A percentile compares a stretch with the other conserved stretches of the same genome.
Conservation (phyloP, 768 basidiomycete genomes). For the Cubamyces lactineus region DNA sequence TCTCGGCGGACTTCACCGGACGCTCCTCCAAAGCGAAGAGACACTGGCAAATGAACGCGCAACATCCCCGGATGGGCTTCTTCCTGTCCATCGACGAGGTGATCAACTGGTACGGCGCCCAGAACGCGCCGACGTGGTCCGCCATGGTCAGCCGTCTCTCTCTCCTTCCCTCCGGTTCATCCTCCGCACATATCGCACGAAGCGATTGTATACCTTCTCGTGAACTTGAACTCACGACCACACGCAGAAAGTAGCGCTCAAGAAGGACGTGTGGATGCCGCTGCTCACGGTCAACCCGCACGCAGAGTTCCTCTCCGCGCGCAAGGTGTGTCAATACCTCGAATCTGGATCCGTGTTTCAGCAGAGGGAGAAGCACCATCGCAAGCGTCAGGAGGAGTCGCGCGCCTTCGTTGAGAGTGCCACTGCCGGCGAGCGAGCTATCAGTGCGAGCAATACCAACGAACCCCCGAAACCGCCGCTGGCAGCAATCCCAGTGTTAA, state of each 20-base stretch:
- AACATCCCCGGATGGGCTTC: conserved; percentile 82
- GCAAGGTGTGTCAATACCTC: conserved; percentile 73
- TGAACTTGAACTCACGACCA: too few species aligned
- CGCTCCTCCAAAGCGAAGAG: conserved; percentile 80
- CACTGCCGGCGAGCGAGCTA: not conserved
- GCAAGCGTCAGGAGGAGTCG: conserved; percentile 39
- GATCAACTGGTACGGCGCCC: conserved; percentile 76
- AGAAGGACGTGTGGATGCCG: conserved; percentile 57
- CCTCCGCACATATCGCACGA: too few species aligned
- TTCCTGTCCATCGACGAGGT: conserved; percentile 80
- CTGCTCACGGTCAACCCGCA: conserved; percentile 68
- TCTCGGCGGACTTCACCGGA: conserved; percentile 78
- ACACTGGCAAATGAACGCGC: conserved; percentile 92
- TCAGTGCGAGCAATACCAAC: too few species aligned
- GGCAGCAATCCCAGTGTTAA: too few species aligned
- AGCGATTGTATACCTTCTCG: too few species aligned
- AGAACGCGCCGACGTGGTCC: conserved; percentile 50
- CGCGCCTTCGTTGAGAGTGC: not conserved
- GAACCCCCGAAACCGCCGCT: too few species aligned
- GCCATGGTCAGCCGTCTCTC: conserved; percentile 44
- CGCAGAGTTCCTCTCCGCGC: conserved; percentile 67
- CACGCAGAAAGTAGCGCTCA: conserved; percentile 57
- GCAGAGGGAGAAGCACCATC: conserved; percentile 38
- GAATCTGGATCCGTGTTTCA: conserved; percentile 38
- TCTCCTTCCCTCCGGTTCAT: not conserved